Evolutionary conservation across 1,139 yeast genomes (phyloP).

Genomic region (Chernovozyma sophiae-reginae): DNA sequence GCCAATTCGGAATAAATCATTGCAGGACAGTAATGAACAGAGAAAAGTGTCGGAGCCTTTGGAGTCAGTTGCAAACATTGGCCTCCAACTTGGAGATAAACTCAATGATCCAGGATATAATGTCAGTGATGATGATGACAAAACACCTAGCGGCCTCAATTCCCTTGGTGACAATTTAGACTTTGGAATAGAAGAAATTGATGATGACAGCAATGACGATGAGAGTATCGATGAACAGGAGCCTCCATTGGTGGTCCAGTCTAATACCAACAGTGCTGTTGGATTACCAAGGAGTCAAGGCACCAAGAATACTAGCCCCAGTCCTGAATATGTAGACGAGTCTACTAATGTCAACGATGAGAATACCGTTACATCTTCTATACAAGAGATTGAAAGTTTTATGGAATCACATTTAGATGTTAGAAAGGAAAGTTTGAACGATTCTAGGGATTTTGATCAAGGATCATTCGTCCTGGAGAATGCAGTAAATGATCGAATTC

Average conservation of each 20-base stretch:
- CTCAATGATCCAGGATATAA: slow-evolving; percentile 1
- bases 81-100: slow-evolving; percentile 12
- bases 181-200: slow-evolving; percentile 40
- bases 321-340: slow-evolving; percentile 16
- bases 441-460: background rate
- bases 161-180: slow-evolving; percentile 21
- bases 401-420: slow-evolving; percentile 31
- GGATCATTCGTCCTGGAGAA: slow-evolving; percentile 1
- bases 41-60: slow-evolving; percentile 22
- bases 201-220: slow-evolving; percentile 34
- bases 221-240: slow-evolving; percentile 17
- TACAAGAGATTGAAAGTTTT: slow-evolving; percentile 41
- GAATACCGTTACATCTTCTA: slow-evolving; percentile 28
- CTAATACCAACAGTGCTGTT: background rate
- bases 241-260: slow-evolving; percentile 3
- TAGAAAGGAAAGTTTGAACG: background rate
- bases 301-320: background rate
- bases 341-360: slow-evolving; percentile 13
- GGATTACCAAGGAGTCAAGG: background rate
- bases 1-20: slow-evolving; percentile 9
- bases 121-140: background rate
- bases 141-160: background rate
- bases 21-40: slow-evolving; percentile 1
- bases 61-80: slow-evolving; percentile 26
- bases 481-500: background rate